phyloP scores from a whole-genome alignment of 257 asterid species.

The Nicotiana tomentosiformis region DNA sequence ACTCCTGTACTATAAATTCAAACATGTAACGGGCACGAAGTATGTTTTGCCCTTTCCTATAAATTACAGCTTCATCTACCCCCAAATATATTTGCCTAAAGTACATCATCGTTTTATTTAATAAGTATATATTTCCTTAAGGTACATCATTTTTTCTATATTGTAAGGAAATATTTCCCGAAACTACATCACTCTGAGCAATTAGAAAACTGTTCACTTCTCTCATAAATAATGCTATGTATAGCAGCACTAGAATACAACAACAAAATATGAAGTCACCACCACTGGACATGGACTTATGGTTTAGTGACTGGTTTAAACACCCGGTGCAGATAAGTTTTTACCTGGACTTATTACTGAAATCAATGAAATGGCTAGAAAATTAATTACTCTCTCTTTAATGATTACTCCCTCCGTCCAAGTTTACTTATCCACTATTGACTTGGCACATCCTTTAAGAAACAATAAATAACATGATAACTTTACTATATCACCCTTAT shows the following conservation, averaged over 20 bases:
- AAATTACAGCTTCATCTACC: no score
- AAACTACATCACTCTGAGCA: neutral
- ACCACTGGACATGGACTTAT: neutral
- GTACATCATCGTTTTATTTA: neutral
- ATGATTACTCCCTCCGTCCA: no score
- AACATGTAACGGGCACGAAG: no score
- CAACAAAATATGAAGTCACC: neutral
- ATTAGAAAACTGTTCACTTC: neutral
- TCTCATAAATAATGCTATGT: no score
- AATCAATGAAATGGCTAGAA: neutral
- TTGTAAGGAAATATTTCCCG: neutral
- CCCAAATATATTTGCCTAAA: neutral
- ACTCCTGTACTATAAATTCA: no score
- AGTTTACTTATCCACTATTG: no score
- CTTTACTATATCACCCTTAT: no score
- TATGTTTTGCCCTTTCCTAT: no score
- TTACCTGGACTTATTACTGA: neutral
- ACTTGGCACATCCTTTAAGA: no score
- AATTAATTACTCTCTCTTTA: neutral
- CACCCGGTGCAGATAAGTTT: no score
- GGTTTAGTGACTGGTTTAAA: no score
- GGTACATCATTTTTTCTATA: neutral
- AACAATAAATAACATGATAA: no score
- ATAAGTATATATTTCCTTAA: neutral
- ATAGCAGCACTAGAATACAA: neutral